These are phyloP conservation scores for Ascochyta clinopodiicola DNA, from an alignment of 2,329 filamentous ascomycete genomes.

Conservation along the genomic window DNA sequence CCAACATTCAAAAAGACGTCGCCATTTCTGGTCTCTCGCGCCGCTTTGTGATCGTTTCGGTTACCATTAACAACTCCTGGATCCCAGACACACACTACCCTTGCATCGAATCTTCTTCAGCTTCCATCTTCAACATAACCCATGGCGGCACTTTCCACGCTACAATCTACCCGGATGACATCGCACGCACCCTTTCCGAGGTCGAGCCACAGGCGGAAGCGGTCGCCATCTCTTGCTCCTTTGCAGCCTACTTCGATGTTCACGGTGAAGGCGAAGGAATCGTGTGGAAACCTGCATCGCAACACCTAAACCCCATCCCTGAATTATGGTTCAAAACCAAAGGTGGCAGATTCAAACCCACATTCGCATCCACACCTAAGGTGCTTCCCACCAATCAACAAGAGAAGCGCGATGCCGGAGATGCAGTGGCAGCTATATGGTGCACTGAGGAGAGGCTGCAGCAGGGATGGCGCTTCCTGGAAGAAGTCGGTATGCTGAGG, in stretches of 20 bases:
- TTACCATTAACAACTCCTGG: constrained; percentile 35
- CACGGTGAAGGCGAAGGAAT: constrained; percentile 31
- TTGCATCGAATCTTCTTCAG: constrained; percentile 25
- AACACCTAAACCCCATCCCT: too few relatives aligned
- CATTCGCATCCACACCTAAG: too few relatives aligned
- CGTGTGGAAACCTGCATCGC: too few relatives aligned
- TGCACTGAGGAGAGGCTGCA: too few relatives aligned
- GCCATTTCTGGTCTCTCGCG: constrained; percentile 32
- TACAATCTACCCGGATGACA: constrained; percentile 25
- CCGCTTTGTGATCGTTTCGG: constrained; percentile 37
- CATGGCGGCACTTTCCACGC: constrained; percentile 26
- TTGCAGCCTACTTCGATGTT: constrained; percentile 31
- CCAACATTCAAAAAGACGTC: constrained; percentile 37
- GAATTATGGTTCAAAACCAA: too few relatives aligned
- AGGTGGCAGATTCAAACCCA: too few relatives aligned
- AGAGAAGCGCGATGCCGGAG: too few relatives aligned
- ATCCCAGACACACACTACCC: constrained; percentile 31
- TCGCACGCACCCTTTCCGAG: constrained; percentile 18
- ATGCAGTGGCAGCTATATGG: too few relatives aligned
- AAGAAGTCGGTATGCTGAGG: constrained; percentile 15
- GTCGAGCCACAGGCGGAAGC: constrained; percentile 25
- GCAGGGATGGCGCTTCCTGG: too few relatives aligned
- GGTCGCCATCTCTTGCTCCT: constrained; percentile 31
- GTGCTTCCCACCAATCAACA: too few relatives aligned
- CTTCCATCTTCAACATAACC: constrained; percentile 35